These are phyloP conservation scores for Miscanthus lutarioriparius DNA, from an alignment of 176 grass and related monocot species.

Conservation along the genomic window DNA sequence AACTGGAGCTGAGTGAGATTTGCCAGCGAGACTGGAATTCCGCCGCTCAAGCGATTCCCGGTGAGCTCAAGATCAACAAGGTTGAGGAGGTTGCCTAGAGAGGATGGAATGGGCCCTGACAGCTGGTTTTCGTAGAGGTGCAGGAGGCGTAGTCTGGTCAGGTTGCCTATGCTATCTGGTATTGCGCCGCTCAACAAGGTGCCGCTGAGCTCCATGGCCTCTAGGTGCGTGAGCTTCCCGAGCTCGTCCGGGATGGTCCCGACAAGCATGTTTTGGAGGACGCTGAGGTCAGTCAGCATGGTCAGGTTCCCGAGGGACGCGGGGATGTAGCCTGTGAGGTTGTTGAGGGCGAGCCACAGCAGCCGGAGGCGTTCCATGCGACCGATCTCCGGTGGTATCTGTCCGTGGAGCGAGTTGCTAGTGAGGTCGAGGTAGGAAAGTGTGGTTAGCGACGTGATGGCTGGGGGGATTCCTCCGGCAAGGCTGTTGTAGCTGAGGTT, in stretches of 20 bases:
- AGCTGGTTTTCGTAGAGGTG: not conserved
- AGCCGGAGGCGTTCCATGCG: not conserved
- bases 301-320: slow-evolving; percentile 29
- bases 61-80: not conserved
- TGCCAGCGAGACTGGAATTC: not conserved
- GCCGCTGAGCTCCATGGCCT: not conserved
- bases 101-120: not conserved
- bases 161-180: slow-evolving; percentile 1
- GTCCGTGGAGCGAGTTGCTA: not conserved
- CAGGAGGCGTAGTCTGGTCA: not conserved
- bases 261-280: not conserved
- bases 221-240: not conserved
- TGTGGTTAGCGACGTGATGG: not conserved
- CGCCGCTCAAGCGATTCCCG: not conserved
- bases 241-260: not conserved
- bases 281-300: not conserved
- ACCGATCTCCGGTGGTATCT: slow-evolving; percentile 6
- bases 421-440: not conserved
- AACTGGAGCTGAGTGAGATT: not conserved
- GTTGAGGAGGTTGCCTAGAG: slow-evolving; percentile 4
- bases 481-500: not conserved
- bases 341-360: not conserved
- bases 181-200: not conserved
- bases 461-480: not conserved
- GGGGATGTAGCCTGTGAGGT: not conserved